A percentile compares a stretch with the other conserved stretches of the same genome.
These are phyloP conservation scores for Claviceps sorghi DNA, from an alignment of 2,329 filamentous ascomycete species.

Conservation along the genomic window DNA sequence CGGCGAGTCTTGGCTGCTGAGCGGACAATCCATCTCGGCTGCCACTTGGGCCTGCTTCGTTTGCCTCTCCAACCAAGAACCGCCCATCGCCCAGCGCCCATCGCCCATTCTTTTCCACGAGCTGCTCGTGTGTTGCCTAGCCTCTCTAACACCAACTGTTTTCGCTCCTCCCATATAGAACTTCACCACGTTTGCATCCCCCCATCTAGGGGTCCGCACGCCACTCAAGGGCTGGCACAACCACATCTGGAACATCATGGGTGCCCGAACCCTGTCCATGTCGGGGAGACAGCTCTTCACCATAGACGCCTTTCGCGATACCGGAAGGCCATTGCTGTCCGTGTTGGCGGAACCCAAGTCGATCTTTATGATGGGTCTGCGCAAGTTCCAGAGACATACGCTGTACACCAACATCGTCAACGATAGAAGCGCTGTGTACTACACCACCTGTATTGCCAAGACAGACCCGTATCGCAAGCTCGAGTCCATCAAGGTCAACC, in stretches of 20 bases:
- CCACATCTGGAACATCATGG: constrained; percentile 68
- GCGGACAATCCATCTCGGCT: too few species aligned
- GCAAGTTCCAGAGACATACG: constrained; percentile 59
- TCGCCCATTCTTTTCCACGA: background rate
- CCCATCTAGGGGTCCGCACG: constrained; percentile 62
- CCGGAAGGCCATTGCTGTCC: constrained; percentile 62
- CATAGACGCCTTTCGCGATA: constrained; percentile 73
- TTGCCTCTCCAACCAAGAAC: too few species aligned
- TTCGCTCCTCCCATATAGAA: constrained; percentile 35
- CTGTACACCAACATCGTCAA: constrained; percentile 82
- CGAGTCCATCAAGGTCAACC: constrained; percentile 56
- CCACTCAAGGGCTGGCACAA: constrained; percentile 52
- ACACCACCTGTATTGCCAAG: constrained; percentile 64
- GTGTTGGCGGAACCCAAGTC: constrained; percentile 71
- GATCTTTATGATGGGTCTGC: constrained; percentile 70
- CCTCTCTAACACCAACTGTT: background rate
- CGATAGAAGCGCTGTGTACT: constrained; percentile 68
- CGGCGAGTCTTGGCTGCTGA: too few species aligned
- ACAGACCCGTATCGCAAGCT: constrained; percentile 63
- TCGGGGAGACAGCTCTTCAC: constrained; percentile 80
- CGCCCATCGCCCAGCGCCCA: too few species aligned
- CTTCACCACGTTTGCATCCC: constrained; percentile 84
- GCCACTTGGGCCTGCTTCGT: too few species aligned
- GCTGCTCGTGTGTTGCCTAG: background rate
- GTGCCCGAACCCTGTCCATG: constrained; percentile 63